Evolutionary conservation across 306 rosid species (phyloP), one percentile per base, ranked within the genome.

Genomic region (Quercus alba): DNA sequence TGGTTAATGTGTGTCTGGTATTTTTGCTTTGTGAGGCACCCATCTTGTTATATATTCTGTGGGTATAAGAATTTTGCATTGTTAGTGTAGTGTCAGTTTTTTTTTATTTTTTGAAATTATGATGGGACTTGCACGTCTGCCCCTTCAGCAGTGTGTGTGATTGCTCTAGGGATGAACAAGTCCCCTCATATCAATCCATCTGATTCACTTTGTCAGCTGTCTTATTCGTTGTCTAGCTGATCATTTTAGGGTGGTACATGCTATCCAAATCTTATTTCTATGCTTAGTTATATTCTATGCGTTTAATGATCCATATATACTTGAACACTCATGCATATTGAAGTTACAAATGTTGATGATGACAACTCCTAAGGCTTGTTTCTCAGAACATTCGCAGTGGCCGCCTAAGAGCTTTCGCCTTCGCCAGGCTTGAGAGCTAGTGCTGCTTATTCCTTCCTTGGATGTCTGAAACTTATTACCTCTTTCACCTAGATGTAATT

Each of bases 141-240:
- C 38, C 69, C 75, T 56, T 28, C 25, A 56, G 70, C 70, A 38
- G 73, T 64, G 26, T 49, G 46, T 52, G 21, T 18, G 31, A 58
- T 41, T 70, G 77, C 77, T 71, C 1, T 41, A 18, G 76, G 81
- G 76, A 70, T 56, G 81, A 78, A 78, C 76, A 23, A n/a, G 81
- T 70, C 81, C 81, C 81, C 71, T 49, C 54, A 49, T 49, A 49
- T 49, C 26, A 15, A 13, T 58, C 62, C 71, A 41, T 35, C 57
- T 20, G 54, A 6, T 69, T 64, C 73, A 76, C 80, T 78, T 57
- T 70, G 59, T 70, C 70, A 78, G 76, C 76, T 55, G 3, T 55
- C 4, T 56, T 15, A 2, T 26, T 26, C 3, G 23, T 49, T 57
- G 8, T 19, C 17, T 57, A 11, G 81, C 76, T 70, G 72, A 38